phyloP scores from a whole-genome alignment of 1,284 basidiomycete species.

The Exobasidium cylindrosporum region DNA sequence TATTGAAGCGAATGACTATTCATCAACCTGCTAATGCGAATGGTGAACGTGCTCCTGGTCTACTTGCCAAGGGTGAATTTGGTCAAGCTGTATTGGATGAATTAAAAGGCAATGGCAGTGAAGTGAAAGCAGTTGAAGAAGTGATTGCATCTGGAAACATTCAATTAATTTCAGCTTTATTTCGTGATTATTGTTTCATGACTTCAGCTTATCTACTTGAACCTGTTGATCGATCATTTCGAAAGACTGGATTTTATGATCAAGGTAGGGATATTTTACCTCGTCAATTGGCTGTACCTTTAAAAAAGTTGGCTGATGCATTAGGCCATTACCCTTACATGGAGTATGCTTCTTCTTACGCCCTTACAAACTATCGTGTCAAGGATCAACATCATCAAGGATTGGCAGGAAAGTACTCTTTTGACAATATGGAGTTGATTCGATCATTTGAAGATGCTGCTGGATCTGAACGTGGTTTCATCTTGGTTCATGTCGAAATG shows the following conservation, averaged over 20 bases:
- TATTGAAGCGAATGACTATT: slow-evolving; percentile 51
- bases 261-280: slow-evolving; percentile 37
- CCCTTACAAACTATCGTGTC: slow-evolving; percentile 41
- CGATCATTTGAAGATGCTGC: slow-evolving; percentile 44
- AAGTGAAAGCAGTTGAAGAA: slow-evolving; percentile 28
- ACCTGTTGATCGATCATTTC: slow-evolving; percentile 39
- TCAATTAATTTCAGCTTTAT: slow-evolving; percentile 47
- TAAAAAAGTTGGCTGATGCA: slow-evolving; percentile 42
- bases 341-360: slow-evolving; percentile 24
- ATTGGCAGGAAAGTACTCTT: slow-evolving; percentile 30
- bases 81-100: slow-evolving; percentile 44
- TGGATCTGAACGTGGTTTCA: slow-evolving; percentile 44
- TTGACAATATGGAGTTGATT: slow-evolving; percentile 50
- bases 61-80: slow-evolving; percentile 46
- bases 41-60: slow-evolving; percentile 31
- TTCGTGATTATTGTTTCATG: slow-evolving; percentile 49
- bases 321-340: slow-evolving; percentile 19
- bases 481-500: slow-evolving; percentile 48
- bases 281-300: slow-evolving; percentile 35
- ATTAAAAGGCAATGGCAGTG: slow-evolving; percentile 25
- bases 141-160: slow-evolving; percentile 29
- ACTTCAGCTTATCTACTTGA: slow-evolving; percentile 50
- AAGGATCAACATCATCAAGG: slow-evolving; percentile 26
- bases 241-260: slow-evolving; percentile 39
- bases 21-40: slow-evolving; percentile 33